Base-by-base conservation (phyloP, 2,329 filamentous ascomycete species). In the Elsinoe ampelina region DNA sequence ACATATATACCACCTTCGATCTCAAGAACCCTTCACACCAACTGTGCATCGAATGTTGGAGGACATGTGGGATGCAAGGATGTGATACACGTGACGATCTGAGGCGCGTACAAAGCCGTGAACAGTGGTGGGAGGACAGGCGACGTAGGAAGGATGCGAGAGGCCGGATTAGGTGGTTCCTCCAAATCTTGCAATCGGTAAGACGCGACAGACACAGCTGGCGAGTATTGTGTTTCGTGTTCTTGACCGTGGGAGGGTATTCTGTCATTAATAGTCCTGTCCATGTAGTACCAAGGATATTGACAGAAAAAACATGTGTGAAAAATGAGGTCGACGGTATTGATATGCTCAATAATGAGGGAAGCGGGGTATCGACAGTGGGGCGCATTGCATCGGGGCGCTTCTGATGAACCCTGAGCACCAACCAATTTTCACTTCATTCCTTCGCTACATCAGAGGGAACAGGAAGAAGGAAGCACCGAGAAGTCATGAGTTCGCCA, bases 381-480 rank as follows among this genome's bases (percentile, higher is more conserved):
- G 48, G 48, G 48, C 45, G 30, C 45, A 35, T 34, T 48, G 43
- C 48, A 52, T 32, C 32, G 32, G 32, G 34, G n/a, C 48, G 39
- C 19, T 52, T 39, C 20, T 34, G 48, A 52, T 52, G 26, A 15
- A 26, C 35, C 13, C 48, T 34, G 48, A 38, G 34, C 48, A 52
- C 32, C 48, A 34, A 52, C 48, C 34, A 20, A 22, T 45, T 57
- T 45, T 34, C 38, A 34, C 15, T 30, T 12, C 26, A 13, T 5
- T 48, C 32, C 45, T 22, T 19, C 35, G n/a, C 38, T 26, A 36
- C 32, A 26, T 34, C 43, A 57, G 5, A 13, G 43, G n/a, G 19
- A 56, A 48, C 57, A 60, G 55, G 47, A 22, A 35, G 58, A 39
- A 52, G 48, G 48, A 52, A 36, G 32, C 35, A 35, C 36, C 48